phyloP scores from a whole-genome alignment of 306 rosid species.

The Carpinus viminea region DNA sequence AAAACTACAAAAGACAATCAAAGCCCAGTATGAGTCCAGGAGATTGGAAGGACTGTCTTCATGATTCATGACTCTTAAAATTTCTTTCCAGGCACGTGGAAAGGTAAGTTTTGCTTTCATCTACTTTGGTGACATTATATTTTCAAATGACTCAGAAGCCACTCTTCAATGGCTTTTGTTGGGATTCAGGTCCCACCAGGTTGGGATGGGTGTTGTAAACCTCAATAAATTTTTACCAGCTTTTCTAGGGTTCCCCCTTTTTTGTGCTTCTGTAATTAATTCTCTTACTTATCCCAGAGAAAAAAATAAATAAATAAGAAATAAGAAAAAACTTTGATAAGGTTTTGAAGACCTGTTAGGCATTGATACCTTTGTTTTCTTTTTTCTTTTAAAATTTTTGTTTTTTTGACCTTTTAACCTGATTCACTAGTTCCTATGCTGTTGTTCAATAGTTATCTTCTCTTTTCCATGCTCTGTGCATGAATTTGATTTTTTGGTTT shows the following conservation, averaged over 20 bases:
- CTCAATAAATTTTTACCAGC: background rate
- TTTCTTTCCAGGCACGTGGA: background rate
- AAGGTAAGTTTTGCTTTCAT: background rate
- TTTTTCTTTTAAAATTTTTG: too few species aligned
- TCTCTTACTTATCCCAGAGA: background rate
- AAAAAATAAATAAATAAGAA: background rate
- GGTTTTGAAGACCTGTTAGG: conserved; percentile 15
- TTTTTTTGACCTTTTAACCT: background rate
- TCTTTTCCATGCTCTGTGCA: background rate
- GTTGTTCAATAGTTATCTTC: conserved; percentile 7
- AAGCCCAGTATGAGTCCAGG: background rate
- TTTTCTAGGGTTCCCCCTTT: background rate
- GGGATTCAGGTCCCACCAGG: conserved; percentile 4
- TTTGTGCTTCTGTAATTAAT: background rate
- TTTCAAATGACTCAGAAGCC: background rate
- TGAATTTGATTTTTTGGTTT: background rate
- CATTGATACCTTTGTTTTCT: background rate
- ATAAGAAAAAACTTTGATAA: background rate
- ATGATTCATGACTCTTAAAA: background rate
- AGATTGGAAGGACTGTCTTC: background rate
- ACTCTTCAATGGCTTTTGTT: conserved; percentile 12
- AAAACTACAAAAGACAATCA: background rate
- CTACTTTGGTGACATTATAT: conserved; percentile 1
- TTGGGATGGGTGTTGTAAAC: background rate
- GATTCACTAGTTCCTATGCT: background rate